phyloP scores from a whole-genome alignment of 176 grass and related monocot species.

The Hsuehochloa calcarea region DNA sequence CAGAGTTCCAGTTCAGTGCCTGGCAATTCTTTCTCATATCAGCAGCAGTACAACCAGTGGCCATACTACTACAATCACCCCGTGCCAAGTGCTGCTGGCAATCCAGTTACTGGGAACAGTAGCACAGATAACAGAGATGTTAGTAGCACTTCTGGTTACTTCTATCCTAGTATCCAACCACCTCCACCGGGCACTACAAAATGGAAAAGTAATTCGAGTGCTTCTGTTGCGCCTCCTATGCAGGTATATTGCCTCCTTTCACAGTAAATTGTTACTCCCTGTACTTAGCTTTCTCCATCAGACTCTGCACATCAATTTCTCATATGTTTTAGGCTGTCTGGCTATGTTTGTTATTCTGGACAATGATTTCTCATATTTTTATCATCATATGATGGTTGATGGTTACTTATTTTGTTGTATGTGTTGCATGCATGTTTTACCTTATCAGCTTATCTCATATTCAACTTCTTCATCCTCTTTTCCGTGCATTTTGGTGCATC shows the following conservation, averaged over 20 bases:
- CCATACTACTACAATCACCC: constrained; percentile 71
- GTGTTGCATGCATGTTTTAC: background rate
- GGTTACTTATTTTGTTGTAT: background rate
- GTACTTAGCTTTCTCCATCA: constrained; percentile 11
- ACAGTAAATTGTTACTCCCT: constrained; percentile 23
- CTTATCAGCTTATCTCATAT: background rate
- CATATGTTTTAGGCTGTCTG: constrained; percentile 10
- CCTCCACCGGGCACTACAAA: constrained; percentile 88
- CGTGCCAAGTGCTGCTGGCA: constrained; percentile 44
- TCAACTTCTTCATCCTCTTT: background rate
- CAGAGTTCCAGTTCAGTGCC: constrained; percentile 57
- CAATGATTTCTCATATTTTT: constrained; percentile 6
- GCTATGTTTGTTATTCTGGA: background rate
- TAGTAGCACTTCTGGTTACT: constrained; percentile 55
- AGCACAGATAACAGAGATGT: constrained; percentile 30
- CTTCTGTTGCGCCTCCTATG: constrained; percentile 50
- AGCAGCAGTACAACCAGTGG: constrained; percentile 84
- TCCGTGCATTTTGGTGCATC: background rate
- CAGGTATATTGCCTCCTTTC: constrained; percentile 57
- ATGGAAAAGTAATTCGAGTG: constrained; percentile 63
- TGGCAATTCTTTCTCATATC: constrained; percentile 67
- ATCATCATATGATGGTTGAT: background rate
- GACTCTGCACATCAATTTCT: background rate
- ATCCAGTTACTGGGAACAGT: constrained; percentile 47
- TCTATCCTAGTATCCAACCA: constrained; percentile 73